Percentiles rank a stretch among this genome's conserved stretches.
Evolutionary conservation across 1,284 basidiomycete species (phyloP).

Genomic region (Ganoderma sinense): DNA sequence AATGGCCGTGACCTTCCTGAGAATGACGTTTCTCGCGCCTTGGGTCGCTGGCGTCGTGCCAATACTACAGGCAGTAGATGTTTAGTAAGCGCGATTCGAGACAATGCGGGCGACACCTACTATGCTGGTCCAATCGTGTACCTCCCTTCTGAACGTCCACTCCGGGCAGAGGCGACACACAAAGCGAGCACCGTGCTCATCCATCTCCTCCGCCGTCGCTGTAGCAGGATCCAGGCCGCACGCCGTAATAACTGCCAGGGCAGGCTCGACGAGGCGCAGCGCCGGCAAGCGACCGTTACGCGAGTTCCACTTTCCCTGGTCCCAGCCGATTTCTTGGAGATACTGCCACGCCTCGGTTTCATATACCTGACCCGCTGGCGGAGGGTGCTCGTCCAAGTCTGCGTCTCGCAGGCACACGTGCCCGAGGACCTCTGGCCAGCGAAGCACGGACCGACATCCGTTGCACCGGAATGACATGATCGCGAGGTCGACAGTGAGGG

Average conservation of each 20-base stretch:
- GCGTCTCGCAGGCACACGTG: background rate
- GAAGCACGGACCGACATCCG: background rate
- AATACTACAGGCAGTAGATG: background rate
- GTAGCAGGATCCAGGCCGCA: background rate
- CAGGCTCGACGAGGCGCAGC: background rate
- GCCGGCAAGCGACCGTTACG: background rate
- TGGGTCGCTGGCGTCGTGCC: background rate
- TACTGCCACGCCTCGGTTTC: background rate
- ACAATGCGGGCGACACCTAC: background rate
- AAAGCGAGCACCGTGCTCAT: background rate
- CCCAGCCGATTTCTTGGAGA: background rate
- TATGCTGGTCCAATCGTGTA: background rate
- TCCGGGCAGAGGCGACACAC: background rate
- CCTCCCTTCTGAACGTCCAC: background rate
- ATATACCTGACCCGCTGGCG: background rate
- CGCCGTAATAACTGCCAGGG: background rate
- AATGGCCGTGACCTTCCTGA: background rate
- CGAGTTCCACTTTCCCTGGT: background rate
- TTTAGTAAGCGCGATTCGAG: background rate
- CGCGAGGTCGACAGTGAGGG: background rate
- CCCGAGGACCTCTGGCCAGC: background rate
- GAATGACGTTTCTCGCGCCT: background rate
- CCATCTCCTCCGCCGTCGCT: background rate
- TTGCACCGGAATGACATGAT: conserved; percentile 1
- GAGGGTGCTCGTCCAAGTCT: background rate